A percentile compares a stretch with the other conserved stretches of the same genome.
Evolutionary conservation across 805 yeast species (phyloP).

Genomic region (Blastobotrys robertii): DNA sequence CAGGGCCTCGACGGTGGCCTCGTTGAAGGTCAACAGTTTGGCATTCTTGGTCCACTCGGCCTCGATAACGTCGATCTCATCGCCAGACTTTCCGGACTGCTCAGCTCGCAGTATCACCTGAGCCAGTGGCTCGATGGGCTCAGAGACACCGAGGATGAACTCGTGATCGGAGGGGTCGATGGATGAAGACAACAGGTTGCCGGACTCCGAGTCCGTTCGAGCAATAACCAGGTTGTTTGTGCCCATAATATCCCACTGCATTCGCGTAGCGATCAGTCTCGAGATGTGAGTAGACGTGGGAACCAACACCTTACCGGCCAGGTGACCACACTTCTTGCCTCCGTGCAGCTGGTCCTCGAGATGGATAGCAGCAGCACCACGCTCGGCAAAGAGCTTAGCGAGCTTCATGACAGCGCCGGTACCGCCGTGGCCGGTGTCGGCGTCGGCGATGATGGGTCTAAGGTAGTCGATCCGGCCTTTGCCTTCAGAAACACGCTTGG

Average conservation of each 20-base stretch:
- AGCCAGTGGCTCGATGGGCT: constrained; percentile 34
- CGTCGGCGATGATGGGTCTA: constrained; percentile 57
- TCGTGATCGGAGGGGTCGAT: constrained; percentile 51
- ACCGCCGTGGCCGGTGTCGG: constrained; percentile 61
- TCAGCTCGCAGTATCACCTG: constrained; percentile 38
- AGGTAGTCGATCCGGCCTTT: constrained; percentile 37
- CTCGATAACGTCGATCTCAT: constrained; percentile 33
- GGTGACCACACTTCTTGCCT: constrained; percentile 56
- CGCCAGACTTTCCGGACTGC: constrained; percentile 28
- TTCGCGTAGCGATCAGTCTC: constrained; percentile 45
- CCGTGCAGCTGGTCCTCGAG: constrained; percentile 57
- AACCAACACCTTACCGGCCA: constrained; percentile 52
- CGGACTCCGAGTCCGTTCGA: constrained; percentile 50
- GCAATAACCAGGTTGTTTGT: constrained; percentile 49
- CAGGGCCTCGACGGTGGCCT: constrained; percentile 35
- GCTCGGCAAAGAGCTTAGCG: constrained; percentile 56
- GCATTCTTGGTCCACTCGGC: constrained; percentile 37
- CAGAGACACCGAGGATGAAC: constrained; percentile 40
- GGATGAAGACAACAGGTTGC: constrained; percentile 40
- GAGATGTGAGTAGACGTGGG: constrained; percentile 49
- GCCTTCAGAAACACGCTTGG: constrained; percentile 17
- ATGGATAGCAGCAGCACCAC: constrained; percentile 59
- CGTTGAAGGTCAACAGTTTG: constrained; percentile 38
- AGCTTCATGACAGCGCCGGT: constrained; percentile 52
- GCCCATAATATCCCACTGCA: constrained; percentile 60